Percentiles rank a stretch among this genome's conserved stretches.
These are phyloP conservation scores for Cercospora nicotianae DNA, from an alignment of 2,329 filamentous ascomycete genomes.

Conservation along the genomic window DNA sequence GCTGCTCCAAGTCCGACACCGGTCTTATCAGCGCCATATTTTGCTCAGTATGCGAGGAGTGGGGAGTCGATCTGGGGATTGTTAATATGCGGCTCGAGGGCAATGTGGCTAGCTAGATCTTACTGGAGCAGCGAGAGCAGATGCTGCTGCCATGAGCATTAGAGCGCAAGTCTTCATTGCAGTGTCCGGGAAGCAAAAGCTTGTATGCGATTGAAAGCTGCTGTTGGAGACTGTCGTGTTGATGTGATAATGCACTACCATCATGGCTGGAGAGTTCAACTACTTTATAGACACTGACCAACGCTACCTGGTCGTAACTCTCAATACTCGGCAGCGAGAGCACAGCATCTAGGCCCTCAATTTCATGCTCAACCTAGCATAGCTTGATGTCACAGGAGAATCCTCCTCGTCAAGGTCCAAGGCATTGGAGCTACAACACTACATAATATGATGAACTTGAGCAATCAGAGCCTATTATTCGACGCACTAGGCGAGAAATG, in stretches of 20 bases:
- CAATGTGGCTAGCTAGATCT: background rate
- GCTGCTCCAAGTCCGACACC: slow-evolving; percentile 11
- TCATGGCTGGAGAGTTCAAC: background rate
- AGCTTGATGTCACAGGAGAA: background rate
- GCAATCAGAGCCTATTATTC: background rate
- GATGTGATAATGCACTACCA: background rate
- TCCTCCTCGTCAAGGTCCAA: background rate
- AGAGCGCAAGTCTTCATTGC: slow-evolving; percentile 4
- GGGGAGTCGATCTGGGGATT: background rate
- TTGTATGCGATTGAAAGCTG: no score
- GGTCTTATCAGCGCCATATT: slow-evolving; percentile 5
- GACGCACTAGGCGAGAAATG: background rate
- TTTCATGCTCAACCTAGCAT: background rate
- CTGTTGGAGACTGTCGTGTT: no score
- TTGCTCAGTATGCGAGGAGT: slow-evolving; percentile 1
- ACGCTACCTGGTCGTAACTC: no score
- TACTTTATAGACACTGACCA: background rate
- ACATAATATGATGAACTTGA: background rate
- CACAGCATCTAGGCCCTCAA: background rate
- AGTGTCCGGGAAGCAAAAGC: no score
- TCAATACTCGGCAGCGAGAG: background rate
- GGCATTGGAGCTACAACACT: background rate
- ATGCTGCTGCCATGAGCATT: slow-evolving; percentile 3
- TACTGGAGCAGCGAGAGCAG: slow-evolving; percentile 12
- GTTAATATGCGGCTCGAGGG: background rate